phyloP scores from a whole-genome alignment of 2,329 filamentous ascomycete species.

The Ceratocystis lukuohia region DNA sequence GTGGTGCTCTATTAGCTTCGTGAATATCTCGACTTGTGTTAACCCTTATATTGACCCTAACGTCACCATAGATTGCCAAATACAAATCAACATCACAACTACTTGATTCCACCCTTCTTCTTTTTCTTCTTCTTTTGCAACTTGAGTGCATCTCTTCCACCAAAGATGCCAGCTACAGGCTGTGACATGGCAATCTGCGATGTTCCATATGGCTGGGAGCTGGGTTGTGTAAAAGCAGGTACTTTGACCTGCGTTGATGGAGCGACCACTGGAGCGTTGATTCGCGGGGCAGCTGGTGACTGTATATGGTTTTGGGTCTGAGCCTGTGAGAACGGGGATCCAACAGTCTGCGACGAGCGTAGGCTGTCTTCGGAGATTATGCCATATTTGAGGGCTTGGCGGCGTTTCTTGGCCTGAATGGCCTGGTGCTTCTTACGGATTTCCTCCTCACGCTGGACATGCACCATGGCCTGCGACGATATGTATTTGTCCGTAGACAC shows the following conservation, averaged over 20 bases:
- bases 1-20: too few relatives aligned
- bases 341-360: conserved; percentile 10
- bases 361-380: conserved; percentile 9
- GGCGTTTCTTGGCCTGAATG: conserved; percentile 15
- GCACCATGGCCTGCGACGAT: conserved; percentile 22
- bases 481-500: conserved; percentile 28
- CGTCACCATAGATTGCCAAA: neutral
- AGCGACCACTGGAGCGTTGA: neutral
- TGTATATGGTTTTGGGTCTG: neutral
- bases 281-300: conserved; percentile 28
- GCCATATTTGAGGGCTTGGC: conserved; percentile 15
- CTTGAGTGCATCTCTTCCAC: conserved; percentile 25
- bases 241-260: neutral
- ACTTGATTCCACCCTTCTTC: conserved; percentile 32
- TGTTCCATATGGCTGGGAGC: conserved; percentile 10
- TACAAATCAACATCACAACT: neutral
- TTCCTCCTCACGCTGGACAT: conserved; percentile 9
- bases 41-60: conserved; percentile 14
- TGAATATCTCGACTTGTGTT: neutral
- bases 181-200: conserved; percentile 33
- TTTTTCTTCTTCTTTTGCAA: conserved; percentile 33
- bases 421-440: conserved; percentile 16
- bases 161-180: conserved; percentile 34
- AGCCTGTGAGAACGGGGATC: conserved; percentile 22
- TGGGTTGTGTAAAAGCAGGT: neutral